Conservation (phyloP, 768 basidiomycete genomes). For the Termitomyces sp. region DNA sequence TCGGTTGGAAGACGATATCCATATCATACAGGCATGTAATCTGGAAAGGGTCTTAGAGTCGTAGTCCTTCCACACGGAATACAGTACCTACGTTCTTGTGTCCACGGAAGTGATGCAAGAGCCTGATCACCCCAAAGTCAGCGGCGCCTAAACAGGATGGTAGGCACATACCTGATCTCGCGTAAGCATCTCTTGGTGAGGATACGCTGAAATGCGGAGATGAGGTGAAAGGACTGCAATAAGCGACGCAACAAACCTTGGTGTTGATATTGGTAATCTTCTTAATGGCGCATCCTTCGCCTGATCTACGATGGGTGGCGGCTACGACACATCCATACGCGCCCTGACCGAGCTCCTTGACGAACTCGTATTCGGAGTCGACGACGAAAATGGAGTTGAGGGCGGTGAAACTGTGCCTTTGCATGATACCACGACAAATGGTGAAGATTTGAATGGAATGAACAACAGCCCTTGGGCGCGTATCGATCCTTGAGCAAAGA, state of each 20-base stretch:
- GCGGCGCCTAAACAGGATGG: background rate
- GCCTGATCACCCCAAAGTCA: conserved; percentile 35
- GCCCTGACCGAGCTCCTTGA: conserved; percentile 96
- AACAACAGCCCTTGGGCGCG: conserved; percentile 4
- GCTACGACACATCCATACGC: conserved; percentile 92
- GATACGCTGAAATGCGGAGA: conserved; percentile 56
- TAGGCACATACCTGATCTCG: conserved; percentile 75
- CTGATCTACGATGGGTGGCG: conserved; percentile 76
- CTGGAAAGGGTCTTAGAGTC: conserved; percentile 42
- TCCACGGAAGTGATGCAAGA: conserved; percentile 95
- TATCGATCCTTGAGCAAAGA: conserved; percentile 14
- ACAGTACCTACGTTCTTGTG: conserved; percentile 84
- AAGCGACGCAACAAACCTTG: conserved; percentile 40
- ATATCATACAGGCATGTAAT: conserved; percentile 97
- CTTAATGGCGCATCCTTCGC: conserved; percentile 92
- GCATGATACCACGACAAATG: conserved; percentile 34
- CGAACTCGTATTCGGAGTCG: conserved; percentile 86
- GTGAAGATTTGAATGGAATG: conserved; percentile 5
- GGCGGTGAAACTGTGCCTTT: conserved; percentile 73
- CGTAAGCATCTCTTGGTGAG: conserved; percentile 94
- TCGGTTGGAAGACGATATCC: conserved; percentile 93
- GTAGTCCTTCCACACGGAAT: background rate
- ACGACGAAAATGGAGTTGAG: conserved; percentile 86
- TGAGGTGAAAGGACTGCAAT: background rate
- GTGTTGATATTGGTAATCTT: conserved; percentile 94